Evolutionary conservation across 345 rosid species (phyloP).

Genomic region (Populus tremula): DNA sequence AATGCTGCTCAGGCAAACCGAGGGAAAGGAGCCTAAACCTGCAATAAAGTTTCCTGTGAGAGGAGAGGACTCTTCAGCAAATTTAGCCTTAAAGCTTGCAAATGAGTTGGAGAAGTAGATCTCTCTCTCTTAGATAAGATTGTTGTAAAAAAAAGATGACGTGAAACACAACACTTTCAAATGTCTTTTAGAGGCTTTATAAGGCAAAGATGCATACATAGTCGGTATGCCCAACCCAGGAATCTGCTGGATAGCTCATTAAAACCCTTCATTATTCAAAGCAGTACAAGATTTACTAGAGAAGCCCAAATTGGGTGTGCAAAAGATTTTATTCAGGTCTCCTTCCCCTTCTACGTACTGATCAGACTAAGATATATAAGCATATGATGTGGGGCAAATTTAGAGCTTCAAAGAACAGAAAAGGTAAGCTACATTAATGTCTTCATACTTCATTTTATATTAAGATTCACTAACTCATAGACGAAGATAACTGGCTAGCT

Average conservation of each 20-base stretch:
- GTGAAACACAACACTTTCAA: constrained; percentile 15
- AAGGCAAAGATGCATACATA: constrained; percentile 1
- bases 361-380: background rate
- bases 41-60: constrained; percentile 6
- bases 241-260: constrained; percentile 7
- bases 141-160: background rate
- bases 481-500: background rate
- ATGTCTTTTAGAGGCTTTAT: constrained; percentile 10
- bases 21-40: constrained; percentile 2
- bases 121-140: background rate
- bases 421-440: constrained; percentile 20
- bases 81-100: constrained; percentile 33
- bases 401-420: constrained; percentile 23
- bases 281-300: background rate
- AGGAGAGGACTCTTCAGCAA: constrained; percentile 23
- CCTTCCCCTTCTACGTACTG: background rate
- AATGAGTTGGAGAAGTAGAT: constrained; percentile 25
- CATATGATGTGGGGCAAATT: constrained; percentile 34
- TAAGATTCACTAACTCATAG: background rate
- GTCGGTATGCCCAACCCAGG: background rate
- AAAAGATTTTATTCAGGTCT: background rate
- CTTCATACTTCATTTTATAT: background rate
- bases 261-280: background rate
- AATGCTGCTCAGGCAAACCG: background rate
- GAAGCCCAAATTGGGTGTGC: background rate